Evolutionary conservation across 192 early-diverging fungal genomes (phyloP).

Genomic region (Lunasporangiospora selenospora): DNA sequence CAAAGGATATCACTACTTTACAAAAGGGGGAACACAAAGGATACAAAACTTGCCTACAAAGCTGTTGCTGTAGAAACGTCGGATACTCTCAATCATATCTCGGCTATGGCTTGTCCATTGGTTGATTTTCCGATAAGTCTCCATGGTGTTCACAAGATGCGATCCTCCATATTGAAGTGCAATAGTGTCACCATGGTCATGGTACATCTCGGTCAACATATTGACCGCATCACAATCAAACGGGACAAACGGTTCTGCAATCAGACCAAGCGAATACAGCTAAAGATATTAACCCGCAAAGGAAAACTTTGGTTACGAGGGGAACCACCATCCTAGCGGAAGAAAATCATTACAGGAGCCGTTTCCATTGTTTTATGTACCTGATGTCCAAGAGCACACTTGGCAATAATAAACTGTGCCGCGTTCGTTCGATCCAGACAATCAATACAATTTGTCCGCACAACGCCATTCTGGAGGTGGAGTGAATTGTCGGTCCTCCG

Average conservation of each 20-base stretch:
- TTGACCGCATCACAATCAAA: constrained; percentile 95
- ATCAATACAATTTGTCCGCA: constrained; percentile 98
- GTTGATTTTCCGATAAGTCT: constrained; percentile 94
- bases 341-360: too few relatives aligned
- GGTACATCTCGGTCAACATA: constrained; percentile 96
- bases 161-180: constrained; percentile 96
- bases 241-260: constrained; percentile 76
- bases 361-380: constrained; percentile 18
- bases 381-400: constrained; percentile 91
- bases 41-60: constrained; percentile 70
- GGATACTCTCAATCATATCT: constrained; percentile 94
- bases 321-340: too few relatives aligned
- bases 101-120: constrained; percentile 94
- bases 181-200: constrained; percentile 97
- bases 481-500: constrained; percentile 7
- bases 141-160: constrained; percentile 97
- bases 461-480: constrained; percentile 78
- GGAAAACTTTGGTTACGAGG: too few relatives aligned
- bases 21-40: too few relatives aligned
- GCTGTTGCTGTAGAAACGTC: constrained; percentile 93
- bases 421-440: constrained; percentile 99
- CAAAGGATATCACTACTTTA: neutral
- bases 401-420: constrained; percentile 95
- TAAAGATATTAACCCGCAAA: constrained; percentile 25
- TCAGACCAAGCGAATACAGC: constrained; percentile 88